Percentiles rank a stretch among this genome's conserved stretches.
Evolutionary conservation across 1,284 basidiomycete genomes (phyloP).

Genomic region (Cryptococcus sp.): DNA sequence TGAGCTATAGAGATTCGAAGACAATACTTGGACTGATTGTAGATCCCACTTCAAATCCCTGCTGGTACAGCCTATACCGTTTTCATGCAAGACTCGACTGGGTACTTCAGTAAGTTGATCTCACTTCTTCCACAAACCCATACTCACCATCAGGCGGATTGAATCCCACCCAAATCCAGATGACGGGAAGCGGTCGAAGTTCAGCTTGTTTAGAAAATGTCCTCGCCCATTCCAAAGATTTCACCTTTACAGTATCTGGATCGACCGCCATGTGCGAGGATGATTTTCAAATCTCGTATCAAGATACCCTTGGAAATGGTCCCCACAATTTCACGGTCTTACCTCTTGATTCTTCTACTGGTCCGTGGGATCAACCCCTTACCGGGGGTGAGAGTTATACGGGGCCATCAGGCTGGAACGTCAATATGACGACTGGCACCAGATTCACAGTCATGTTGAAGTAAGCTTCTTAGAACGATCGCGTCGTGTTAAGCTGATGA

Average conservation of each 20-base stretch:
- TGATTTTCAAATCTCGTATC: slow-evolving; percentile 29
- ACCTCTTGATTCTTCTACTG: slow-evolving; percentile 25
- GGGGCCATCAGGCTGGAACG: slow-evolving; percentile 17
- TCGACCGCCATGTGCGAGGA: slow-evolving; percentile 23
- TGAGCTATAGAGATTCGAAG: background rate
- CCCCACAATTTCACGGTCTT: slow-evolving; percentile 34
- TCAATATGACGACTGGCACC: slow-evolving; percentile 28
- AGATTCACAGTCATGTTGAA: slow-evolving; percentile 36
- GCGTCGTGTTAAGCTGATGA: background rate
- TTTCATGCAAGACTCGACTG: background rate
- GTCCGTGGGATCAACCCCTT: slow-evolving; percentile 24
- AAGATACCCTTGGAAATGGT: slow-evolving; percentile 16
- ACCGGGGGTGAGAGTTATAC: slow-evolving; percentile 7
- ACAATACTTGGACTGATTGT: background rate
- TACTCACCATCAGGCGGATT: background rate
- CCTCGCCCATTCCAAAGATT: slow-evolving; percentile 12
- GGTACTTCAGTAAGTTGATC: background rate
- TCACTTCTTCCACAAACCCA: too few relatives aligned
- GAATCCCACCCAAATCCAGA: background rate
- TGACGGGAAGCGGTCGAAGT: background rate
- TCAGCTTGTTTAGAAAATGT: background rate
- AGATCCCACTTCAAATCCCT: background rate
- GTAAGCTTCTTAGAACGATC: slow-evolving; percentile 17
- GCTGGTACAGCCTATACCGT: background rate
- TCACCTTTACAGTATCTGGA: slow-evolving; percentile 29